Conservation (phyloP, 2,329 filamentous ascomycete species). For the Aspergillus niger region DNA sequence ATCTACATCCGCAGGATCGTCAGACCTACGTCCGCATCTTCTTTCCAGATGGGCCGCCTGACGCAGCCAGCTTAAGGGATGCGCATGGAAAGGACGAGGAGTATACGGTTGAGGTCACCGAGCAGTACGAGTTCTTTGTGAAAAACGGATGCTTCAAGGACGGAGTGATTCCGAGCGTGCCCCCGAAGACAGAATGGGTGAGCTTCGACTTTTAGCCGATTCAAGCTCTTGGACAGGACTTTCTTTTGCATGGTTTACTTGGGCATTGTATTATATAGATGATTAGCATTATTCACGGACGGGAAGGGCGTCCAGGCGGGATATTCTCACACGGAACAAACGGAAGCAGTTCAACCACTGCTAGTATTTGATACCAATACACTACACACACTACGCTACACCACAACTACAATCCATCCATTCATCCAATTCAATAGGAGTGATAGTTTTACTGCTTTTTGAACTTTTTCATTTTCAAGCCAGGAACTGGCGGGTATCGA, state of each 20-base stretch:
- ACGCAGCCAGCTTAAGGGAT: constrained; percentile 45
- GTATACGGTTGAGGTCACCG: constrained; percentile 56
- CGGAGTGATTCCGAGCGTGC: constrained; percentile 72
- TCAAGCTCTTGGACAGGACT: constrained; percentile 16
- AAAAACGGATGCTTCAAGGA: constrained; percentile 69
- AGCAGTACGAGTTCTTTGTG: constrained; percentile 65
- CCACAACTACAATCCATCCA: background rate
- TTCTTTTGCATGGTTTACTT: background rate
- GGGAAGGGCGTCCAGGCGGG: constrained; percentile 1
- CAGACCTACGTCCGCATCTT: constrained; percentile 67
- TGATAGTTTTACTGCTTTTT: constrained; percentile 28
- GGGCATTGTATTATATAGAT: constrained; percentile 10
- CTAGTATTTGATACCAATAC: background rate
- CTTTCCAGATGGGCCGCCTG: constrained; percentile 71
- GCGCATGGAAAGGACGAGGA: constrained; percentile 56
- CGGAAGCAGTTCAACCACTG: background rate
- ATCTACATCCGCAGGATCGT: constrained; percentile 54
- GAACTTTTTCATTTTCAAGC: constrained; percentile 33
- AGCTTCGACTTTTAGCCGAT: constrained; percentile 67
- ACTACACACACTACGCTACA: background rate
- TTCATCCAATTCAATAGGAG: background rate
- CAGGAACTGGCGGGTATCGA: constrained; percentile 37
- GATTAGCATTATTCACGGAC: constrained; percentile 6
- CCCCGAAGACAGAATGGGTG: constrained; percentile 76
- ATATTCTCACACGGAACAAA: background rate